These are phyloP conservation scores for Hyphopichia pseudoburtonii DNA, from an alignment of 1,139 yeast genomes.

Conservation along the genomic window DNA sequence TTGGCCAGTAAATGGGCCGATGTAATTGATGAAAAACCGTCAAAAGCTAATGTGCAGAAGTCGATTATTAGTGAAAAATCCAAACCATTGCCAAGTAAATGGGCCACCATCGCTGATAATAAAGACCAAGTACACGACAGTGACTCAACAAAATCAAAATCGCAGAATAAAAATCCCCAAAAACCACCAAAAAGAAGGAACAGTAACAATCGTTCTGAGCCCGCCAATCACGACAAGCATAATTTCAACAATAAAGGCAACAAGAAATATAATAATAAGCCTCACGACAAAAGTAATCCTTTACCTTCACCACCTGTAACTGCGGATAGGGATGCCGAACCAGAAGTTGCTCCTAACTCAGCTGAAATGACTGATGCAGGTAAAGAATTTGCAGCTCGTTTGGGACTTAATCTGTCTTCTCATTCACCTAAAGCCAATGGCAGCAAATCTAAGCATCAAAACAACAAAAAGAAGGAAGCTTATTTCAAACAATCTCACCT, in stretches of 20 bases:
- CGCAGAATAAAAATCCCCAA: background rate
- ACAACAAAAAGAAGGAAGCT: background rate
- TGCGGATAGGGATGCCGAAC: slow-evolving; percentile 2
- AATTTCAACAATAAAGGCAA: too few species aligned
- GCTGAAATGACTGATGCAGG: slow-evolving; percentile 3
- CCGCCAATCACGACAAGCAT: background rate
- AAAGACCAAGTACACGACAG: background rate
- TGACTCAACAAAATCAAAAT: background rate
- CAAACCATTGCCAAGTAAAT: slow-evolving; percentile 26
- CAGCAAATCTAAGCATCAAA: background rate
- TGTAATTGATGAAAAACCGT: slow-evolving; percentile 7
- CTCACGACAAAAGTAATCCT: background rate
- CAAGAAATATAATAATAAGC: background rate
- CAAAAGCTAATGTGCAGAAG: background rate
- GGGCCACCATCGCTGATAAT: slow-evolving; percentile 23
- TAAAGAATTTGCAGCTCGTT: slow-evolving; percentile 3
- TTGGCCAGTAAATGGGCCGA: slow-evolving; percentile 34
- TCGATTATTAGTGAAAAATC: slow-evolving; percentile 5
- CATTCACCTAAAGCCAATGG: background rate
- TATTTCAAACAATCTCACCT: background rate
- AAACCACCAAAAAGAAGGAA: background rate
- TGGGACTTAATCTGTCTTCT: slow-evolving; percentile 2
- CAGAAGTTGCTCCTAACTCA: too few species aligned
- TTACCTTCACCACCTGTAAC: slow-evolving; percentile 8
- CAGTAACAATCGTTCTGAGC: background rate